phyloP scores from a whole-genome alignment of 2,329 filamentous ascomycete genomes.

The Xylaria digitata region DNA sequence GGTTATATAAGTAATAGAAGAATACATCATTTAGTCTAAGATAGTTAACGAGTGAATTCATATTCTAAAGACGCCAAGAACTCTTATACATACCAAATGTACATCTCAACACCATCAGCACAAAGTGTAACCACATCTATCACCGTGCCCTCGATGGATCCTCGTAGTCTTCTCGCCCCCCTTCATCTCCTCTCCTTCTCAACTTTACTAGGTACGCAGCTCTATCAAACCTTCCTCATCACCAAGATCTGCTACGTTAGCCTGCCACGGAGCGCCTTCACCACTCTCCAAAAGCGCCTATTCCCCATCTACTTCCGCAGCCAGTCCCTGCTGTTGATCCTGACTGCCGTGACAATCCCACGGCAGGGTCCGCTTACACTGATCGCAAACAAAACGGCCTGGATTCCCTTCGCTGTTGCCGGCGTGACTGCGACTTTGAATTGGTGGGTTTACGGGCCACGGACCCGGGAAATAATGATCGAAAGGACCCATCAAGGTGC shows the following conservation, averaged over 20 bases:
- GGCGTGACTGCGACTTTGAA: conserved; percentile 51
- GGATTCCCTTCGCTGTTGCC: conserved; percentile 52
- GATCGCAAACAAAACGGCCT: conserved; percentile 46
- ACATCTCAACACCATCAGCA: conserved; percentile 24
- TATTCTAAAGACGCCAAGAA: not conserved
- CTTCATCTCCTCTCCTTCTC: conserved; percentile 56
- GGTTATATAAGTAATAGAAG: conserved; percentile 22
- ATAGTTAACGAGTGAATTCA: not conserved
- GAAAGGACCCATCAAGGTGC: conserved; percentile 50
- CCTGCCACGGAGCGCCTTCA: conserved; percentile 53
- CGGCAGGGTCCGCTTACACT: conserved; percentile 49
- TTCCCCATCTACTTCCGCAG: conserved; percentile 57
- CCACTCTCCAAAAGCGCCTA: conserved; percentile 54
- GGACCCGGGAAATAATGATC: conserved; percentile 50
- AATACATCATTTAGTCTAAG: not conserved
- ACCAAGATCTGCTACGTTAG: conserved; percentile 52
- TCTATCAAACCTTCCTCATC: conserved; percentile 55
- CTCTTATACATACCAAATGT: conserved; percentile 6
- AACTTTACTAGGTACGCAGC: conserved; percentile 53
- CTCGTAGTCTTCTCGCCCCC: conserved; percentile 47
- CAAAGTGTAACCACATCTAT: conserved; percentile 17
- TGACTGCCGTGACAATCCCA: conserved; percentile 52
- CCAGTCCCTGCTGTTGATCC: conserved; percentile 52
- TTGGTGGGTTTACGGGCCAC: conserved; percentile 53
- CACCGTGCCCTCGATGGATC: conserved; percentile 18